Percentiles rank a stretch among this genome's conserved stretches.
Evolutionary conservation across 306 rosid species (phyloP).

Genomic region (Pterocarpus santalinus): DNA sequence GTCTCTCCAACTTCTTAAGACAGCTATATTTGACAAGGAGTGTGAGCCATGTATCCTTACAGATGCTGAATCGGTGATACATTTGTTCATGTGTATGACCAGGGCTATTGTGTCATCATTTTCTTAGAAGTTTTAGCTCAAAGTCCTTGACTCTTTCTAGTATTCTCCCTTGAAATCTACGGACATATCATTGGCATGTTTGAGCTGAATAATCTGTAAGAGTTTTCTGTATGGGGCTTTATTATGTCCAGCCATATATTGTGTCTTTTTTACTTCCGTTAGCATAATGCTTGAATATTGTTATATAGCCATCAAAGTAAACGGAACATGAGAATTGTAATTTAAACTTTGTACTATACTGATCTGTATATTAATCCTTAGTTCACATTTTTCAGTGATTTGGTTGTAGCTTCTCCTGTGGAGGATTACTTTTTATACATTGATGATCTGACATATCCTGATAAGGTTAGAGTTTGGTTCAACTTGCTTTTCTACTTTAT

Average conservation of each 20-base stretch:
- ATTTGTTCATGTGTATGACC: conserved; percentile 37
- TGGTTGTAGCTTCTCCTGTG: conserved; percentile 95
- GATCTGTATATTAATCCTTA: conserved; percentile 27
- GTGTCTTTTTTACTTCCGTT: conserved; percentile 30
- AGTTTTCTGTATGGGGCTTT: conserved; percentile 33
- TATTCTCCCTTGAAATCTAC: conserved; percentile 91
- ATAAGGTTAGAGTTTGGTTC: conserved; percentile 67
- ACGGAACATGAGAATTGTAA: conserved; percentile 28
- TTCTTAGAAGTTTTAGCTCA: conserved; percentile 35
- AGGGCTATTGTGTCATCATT: conserved; percentile 24
- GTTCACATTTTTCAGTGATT: conserved; percentile 72
- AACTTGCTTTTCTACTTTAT: conserved; percentile 21
- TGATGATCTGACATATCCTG: conserved; percentile 68
- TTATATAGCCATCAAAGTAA: conserved; percentile 31
- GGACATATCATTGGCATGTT: conserved; percentile 98
- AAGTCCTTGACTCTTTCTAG: conserved; percentile 71
- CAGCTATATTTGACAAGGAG: conserved; percentile 82
- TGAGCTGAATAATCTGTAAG: conserved; percentile 98
- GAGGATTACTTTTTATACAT: conserved; percentile 93
- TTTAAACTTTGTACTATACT: conserved; percentile 11
- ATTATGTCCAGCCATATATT: conserved; percentile 37
- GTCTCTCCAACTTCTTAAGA: conserved; percentile 89
- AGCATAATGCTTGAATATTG: conserved; percentile 27
- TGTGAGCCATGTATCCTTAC: conserved; percentile 92
- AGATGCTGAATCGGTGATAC: conserved; percentile 42